A percentile compares a stretch with the other conserved stretches of the same genome.
These are phyloP conservation scores for Paraglomus occultum DNA, from an alignment of 192 early-diverging fungal species.

Conservation along the genomic window DNA sequence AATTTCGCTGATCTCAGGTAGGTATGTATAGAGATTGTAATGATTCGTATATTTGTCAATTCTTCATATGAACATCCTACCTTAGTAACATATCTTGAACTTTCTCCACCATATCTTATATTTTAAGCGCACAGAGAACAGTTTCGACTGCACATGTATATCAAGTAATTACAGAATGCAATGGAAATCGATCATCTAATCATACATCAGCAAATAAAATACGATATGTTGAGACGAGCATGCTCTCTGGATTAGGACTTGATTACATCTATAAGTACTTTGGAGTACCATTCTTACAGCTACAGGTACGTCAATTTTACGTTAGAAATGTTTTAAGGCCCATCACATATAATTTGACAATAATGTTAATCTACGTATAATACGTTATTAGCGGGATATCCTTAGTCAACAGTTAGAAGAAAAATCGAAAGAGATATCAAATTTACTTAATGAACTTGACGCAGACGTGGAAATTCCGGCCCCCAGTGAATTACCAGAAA, in stretches of 20 bases:
- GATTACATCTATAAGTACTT: constrained; percentile 55
- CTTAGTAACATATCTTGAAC: neutral
- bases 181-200: neutral
- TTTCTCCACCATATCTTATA: too few relatives aligned
- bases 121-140: neutral
- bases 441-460: constrained; percentile 45
- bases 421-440: constrained; percentile 49
- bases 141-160: constrained; percentile 3
- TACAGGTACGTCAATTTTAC: constrained; percentile 50
- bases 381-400: constrained; percentile 43
- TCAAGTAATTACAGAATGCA: constrained; percentile 16
- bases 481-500: neutral
- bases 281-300: constrained; percentile 55
- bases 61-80: constrained; percentile 30
- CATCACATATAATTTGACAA: neutral
- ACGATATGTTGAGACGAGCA: constrained; percentile 52
- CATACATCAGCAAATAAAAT: constrained; percentile 45
- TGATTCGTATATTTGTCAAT: constrained; percentile 9
- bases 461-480: constrained; percentile 32
- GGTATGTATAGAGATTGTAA: neutral
- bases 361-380: neutral
- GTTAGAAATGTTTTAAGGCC: neutral
- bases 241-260: constrained; percentile 51
- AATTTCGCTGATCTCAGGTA: constrained; percentile 40
- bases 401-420: constrained; percentile 53